phyloP scores from a whole-genome alignment of 345 rosid species.

The Eucalyptus cloeziana region DNA sequence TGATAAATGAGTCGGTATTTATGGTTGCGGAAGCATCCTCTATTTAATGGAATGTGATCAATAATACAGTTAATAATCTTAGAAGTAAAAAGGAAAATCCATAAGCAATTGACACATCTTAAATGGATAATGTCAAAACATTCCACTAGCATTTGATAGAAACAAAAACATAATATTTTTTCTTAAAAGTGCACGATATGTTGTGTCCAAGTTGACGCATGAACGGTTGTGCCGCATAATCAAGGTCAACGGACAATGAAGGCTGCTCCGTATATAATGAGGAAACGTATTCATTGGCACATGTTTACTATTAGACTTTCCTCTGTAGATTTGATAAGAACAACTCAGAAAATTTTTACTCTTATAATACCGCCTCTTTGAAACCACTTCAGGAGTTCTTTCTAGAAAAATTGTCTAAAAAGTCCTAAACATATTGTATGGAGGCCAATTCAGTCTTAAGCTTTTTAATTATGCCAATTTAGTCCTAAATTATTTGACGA shows the following conservation, averaged over 20 bases:
- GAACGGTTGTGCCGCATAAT: neutral
- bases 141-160: neutral
- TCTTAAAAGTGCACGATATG: neutral
- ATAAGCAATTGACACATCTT: neutral
- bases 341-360: neutral
- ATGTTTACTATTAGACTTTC: neutral
- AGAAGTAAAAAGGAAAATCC: neutral
- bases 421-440: too few species aligned
- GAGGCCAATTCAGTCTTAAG: neutral
- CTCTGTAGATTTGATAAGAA: neutral
- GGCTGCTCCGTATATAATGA: neutral
- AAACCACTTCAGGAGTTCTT: neutral
- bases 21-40: neutral
- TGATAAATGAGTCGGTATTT: neutral
- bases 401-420: neutral
- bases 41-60: neutral
- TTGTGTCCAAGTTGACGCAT: neutral
- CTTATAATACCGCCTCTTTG: neutral
- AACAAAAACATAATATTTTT: neutral
- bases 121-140: neutral
- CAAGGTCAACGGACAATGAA: neutral
- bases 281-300: neutral
- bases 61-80: neutral
- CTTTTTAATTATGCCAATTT: too few species aligned
- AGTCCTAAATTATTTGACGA: too few species aligned